Percentiles rank a stretch among this genome's conserved stretches.
These are phyloP conservation scores for Tulasnella calospora DNA, from an alignment of 768 basidiomycete genomes.

Conservation along the genomic window DNA sequence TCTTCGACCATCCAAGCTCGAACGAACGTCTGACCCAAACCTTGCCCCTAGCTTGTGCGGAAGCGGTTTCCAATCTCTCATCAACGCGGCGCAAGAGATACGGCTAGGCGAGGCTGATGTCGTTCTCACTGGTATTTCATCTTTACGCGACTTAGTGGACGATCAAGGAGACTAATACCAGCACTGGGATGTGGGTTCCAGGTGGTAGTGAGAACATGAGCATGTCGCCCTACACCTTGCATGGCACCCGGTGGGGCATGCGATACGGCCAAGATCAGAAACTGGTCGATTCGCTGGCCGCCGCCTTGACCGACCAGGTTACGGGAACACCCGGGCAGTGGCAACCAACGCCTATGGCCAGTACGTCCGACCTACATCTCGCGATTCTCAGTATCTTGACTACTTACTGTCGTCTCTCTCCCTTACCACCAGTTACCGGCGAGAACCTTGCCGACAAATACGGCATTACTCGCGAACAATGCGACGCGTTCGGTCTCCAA, in stretches of 20 bases:
- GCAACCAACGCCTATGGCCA: slow-evolving; percentile 36
- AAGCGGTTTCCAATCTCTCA: slow-evolving; percentile 39
- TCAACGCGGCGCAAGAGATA: slow-evolving; percentile 40
- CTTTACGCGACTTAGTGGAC: background rate
- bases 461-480: slow-evolving; percentile 38
- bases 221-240: slow-evolving; percentile 36
- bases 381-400: background rate
- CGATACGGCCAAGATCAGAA: slow-evolving; percentile 40
- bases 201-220: slow-evolving; percentile 29
- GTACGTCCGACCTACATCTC: slow-evolving; percentile 28
- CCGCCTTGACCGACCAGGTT: slow-evolving; percentile 39
- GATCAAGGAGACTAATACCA: background rate
- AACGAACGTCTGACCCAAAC: background rate
- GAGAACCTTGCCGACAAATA: slow-evolving; percentile 43
- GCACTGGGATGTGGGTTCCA: background rate
- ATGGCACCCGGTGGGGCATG: slow-evolving; percentile 38
- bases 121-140: slow-evolving; percentile 37
- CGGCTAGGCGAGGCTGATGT: slow-evolving; percentile 38
- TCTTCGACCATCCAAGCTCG: background rate
- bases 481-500: slow-evolving; percentile 39
- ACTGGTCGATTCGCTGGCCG: slow-evolving; percentile 40
- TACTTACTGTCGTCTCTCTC: background rate
- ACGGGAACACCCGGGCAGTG: slow-evolving; percentile 31
- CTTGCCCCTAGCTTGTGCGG: slow-evolving; percentile 36
- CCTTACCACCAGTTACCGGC: slow-evolving; percentile 34